phyloP scores from a whole-genome alignment of 2,329 filamentous ascomycete genomes.

The Aureobasidium namibiae region DNA sequence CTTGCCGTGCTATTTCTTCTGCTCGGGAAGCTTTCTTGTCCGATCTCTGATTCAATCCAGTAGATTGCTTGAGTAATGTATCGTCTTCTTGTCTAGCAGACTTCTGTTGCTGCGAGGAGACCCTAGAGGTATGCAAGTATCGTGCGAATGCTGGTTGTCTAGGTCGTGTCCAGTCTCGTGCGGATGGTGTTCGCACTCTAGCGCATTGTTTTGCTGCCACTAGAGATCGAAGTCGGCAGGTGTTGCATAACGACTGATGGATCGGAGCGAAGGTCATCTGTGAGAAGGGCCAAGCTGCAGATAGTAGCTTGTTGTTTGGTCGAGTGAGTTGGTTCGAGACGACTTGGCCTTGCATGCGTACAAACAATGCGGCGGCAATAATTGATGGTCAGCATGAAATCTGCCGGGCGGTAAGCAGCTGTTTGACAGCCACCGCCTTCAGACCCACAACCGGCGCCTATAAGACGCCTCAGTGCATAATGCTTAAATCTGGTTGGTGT shows the following conservation, averaged over 20 bases:
- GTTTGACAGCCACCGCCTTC: not conserved
- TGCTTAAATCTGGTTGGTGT: no score
- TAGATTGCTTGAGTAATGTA: not conserved
- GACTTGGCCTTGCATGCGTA: not conserved
- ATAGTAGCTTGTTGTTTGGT: not conserved
- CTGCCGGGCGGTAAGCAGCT: conserved; percentile 2
- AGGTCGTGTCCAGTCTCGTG: not conserved
- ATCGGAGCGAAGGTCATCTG: conserved; percentile 4
- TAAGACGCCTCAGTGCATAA: no score
- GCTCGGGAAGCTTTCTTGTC: not conserved
- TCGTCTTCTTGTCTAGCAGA: not conserved
- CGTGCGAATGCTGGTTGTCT: not conserved
- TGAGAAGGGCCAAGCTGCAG: not conserved
- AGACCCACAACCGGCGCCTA: not conserved
- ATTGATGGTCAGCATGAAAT: conserved; percentile 7
- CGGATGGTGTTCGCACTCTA: not conserved
- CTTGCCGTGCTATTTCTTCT: not conserved
- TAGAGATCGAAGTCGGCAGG: conserved; percentile 9
- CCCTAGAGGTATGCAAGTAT: not conserved
- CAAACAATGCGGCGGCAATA: conserved; percentile 1
- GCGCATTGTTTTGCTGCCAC: conserved; percentile 13
- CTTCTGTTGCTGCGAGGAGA: not conserved
- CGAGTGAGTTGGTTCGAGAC: not conserved
- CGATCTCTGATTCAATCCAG: not conserved
- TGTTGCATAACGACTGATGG: conserved; percentile 11